Conservation (phyloP, 208 protist species). For the Tetramitus jugosus region DNA sequence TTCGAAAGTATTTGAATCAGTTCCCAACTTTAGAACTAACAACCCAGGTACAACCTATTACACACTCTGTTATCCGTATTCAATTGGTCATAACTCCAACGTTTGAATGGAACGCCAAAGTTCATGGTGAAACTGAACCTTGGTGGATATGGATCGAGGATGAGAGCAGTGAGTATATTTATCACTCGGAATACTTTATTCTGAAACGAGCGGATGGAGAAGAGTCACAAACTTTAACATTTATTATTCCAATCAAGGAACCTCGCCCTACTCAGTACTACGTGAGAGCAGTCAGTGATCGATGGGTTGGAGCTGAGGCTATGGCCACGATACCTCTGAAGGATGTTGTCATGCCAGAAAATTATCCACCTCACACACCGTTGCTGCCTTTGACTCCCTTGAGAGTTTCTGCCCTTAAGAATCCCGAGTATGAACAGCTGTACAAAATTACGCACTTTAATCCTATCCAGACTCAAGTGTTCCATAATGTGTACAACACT, state of each 20-base stretch:
- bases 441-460: conserved; percentile 97
- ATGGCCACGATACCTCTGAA: conserved; percentile 79
- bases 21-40: conserved; percentile 80
- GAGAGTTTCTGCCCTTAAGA: conserved; percentile 61
- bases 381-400: conserved; percentile 89
- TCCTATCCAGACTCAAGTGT: conserved; percentile 97
- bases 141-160: conserved; percentile 96
- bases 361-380: conserved; percentile 80
- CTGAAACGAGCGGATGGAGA: conserved; percentile 56
- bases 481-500: conserved; percentile 95
- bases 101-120: conserved; percentile 83
- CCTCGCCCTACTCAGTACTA: conserved; percentile 91
- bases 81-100: conserved; percentile 68
- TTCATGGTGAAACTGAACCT: conserved; percentile 79
- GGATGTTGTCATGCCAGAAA: conserved; percentile 87
- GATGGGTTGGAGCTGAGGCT: conserved; percentile 79
- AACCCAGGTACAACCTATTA: conserved; percentile 91
- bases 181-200: conserved; percentile 63
- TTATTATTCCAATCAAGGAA: conserved; percentile 90
- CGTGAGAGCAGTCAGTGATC: conserved; percentile 83
- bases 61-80: conserved; percentile 83
- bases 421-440: conserved; percentile 63
- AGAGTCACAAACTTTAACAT: conserved; percentile 56
- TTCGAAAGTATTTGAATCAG: conserved; percentile 60
- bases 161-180: conserved; percentile 82